Evolutionary conservation across 192 early-diverging fungal species (phyloP).

Genomic region (Coemansia sp.): DNA sequence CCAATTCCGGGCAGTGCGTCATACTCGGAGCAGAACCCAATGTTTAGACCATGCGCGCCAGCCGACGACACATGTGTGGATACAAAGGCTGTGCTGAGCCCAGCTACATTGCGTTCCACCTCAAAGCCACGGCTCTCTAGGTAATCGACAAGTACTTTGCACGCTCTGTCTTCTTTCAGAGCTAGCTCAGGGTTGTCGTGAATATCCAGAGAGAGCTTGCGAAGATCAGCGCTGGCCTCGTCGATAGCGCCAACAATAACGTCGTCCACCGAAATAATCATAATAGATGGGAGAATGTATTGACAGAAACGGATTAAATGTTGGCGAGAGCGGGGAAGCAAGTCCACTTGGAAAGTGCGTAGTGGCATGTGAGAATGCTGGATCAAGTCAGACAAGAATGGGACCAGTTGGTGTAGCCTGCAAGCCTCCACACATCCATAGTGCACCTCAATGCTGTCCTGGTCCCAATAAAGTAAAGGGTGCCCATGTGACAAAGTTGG

Average conservation of each 20-base stretch:
- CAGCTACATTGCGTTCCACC: conserved; percentile 59
- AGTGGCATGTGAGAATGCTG: neutral
- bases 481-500: neutral
- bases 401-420: neutral
- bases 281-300: neutral
- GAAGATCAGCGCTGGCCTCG: conserved; percentile 23
- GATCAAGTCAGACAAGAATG: neutral
- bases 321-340: neutral
- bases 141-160: conserved; percentile 62
- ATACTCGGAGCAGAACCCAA: conserved; percentile 65
- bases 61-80: conserved; percentile 58
- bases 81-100: conserved; percentile 72
- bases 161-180: conserved; percentile 59
- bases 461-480: neutral
- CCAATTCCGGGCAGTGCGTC: conserved; percentile 69
- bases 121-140: conserved; percentile 63
- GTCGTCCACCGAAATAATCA: conserved; percentile 19
- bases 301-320: neutral
- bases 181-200: conserved; percentile 62
- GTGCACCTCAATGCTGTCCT: neutral
- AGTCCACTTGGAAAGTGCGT: neutral
- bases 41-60: conserved; percentile 36
- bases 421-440: neutral
- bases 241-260: conserved; percentile 20
- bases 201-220: conserved; percentile 43